Conservation (phyloP, 495 filamentous ascomycete genomes). For the Staphylotrichum longicolle region DNA sequence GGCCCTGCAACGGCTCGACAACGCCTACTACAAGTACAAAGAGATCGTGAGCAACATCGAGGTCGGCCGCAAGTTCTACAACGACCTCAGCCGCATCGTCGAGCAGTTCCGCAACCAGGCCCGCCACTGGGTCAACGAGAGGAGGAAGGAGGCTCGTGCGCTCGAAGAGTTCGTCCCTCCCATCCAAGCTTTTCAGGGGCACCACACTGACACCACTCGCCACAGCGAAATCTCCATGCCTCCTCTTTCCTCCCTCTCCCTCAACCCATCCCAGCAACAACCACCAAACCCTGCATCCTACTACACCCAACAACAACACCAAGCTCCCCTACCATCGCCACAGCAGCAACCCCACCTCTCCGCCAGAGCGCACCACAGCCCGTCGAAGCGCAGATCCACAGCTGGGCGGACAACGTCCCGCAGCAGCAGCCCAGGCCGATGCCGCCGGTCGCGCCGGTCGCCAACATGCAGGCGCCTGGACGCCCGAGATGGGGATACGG, state of each 20-base stretch:
- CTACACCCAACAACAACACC: constrained; percentile 26
- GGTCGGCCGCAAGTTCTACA: constrained; percentile 91
- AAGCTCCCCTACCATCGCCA: constrained; percentile 30
- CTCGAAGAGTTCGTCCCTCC: constrained; percentile 62
- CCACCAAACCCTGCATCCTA: constrained; percentile 26
- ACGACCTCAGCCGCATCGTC: constrained; percentile 85
- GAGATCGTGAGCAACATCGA: constrained; percentile 89
- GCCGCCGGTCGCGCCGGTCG: constrained; percentile 39
- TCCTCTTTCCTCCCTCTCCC: constrained; percentile 44
- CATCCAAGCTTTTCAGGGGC: not conserved
- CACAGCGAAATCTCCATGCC: constrained; percentile 51
- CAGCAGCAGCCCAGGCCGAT: constrained; percentile 53
- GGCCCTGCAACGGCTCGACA: constrained; percentile 84
- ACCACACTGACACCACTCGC: constrained; percentile 2
- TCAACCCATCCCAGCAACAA: constrained; percentile 28
- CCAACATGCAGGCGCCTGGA: constrained; percentile 60
- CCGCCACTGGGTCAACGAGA: constrained; percentile 72
- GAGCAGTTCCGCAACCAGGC: constrained; percentile 69
- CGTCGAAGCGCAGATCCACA: constrained; percentile 49
- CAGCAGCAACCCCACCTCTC: constrained; percentile 33
- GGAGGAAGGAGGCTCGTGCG: constrained; percentile 75
- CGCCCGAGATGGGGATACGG: constrained; percentile 74
- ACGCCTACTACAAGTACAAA: constrained; percentile 91
- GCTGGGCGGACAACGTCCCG: constrained; percentile 49
- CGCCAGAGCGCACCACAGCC: constrained; percentile 24